phyloP scores from a whole-genome alignment of 352 stramenopile species.

The Phytophthora melonis region DNA sequence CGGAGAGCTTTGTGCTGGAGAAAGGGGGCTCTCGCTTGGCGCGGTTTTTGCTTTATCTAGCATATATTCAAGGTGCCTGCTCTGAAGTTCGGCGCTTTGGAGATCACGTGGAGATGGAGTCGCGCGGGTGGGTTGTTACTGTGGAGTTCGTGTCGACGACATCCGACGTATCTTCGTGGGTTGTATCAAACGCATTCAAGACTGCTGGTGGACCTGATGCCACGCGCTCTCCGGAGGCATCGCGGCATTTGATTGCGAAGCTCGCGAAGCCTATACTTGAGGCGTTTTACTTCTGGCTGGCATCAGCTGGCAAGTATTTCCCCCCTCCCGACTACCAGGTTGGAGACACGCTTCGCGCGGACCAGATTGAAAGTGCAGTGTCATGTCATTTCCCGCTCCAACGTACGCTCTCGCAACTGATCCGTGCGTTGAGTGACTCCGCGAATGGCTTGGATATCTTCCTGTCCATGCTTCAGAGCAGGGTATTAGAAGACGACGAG shows the following conservation, averaged over 20 bases:
- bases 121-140: constrained; percentile 81
- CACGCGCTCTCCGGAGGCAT: constrained; percentile 32
- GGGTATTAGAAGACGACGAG: constrained; percentile 29
- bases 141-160: constrained; percentile 88
- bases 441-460: constrained; percentile 65
- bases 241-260: constrained; percentile 54
- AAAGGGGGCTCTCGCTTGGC: constrained; percentile 65
- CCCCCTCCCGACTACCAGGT: constrained; percentile 67
- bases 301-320: constrained; percentile 80
- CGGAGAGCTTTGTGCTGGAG: constrained; percentile 87
- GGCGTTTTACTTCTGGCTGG: constrained; percentile 85
- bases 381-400: constrained; percentile 88
- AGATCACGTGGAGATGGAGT: constrained; percentile 83
- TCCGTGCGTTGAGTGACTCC: constrained; percentile 74
- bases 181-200: constrained; percentile 85
- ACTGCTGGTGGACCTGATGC: constrained; percentile 31
- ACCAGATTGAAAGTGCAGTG: constrained; percentile 72
- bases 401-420: constrained; percentile 76
- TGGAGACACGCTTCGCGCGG: constrained; percentile 56
- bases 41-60: constrained; percentile 78
- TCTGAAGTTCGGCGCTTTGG: constrained; percentile 69
- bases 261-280: constrained; percentile 77
- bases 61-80: constrained; percentile 80
- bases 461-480: constrained; percentile 56
- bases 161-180: constrained; percentile 82